A percentile compares a stretch with the other conserved stretches of the same genome.
Conservation (phyloP, 257 asterid genomes). For the Datura wrightii region DNA sequence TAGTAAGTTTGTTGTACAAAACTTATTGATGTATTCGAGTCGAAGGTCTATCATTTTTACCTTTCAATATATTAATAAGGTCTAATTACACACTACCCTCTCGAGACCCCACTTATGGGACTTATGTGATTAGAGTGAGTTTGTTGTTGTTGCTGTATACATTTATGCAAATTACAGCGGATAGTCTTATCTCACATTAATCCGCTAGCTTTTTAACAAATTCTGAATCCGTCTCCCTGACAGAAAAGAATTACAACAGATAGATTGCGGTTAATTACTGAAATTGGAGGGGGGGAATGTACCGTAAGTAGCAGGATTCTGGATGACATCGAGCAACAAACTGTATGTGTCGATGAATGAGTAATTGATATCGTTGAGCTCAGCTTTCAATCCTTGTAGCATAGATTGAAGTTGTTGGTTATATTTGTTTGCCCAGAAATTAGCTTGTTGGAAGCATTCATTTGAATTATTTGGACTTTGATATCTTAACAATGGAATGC, state of each 20-base stretch:
- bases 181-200: neutral
- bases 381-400: slow-evolving; percentile 54
- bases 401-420: slow-evolving; percentile 52
- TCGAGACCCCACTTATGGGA: no score
- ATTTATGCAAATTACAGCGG: neutral
- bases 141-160: no score
- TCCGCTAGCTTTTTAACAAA: no score
- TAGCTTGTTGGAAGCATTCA: slow-evolving; percentile 60
- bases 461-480: slow-evolving; percentile 36
- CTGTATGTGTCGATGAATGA: slow-evolving; percentile 57
- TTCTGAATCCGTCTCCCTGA: neutral
- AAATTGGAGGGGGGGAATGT: neutral
- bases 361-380: slow-evolving; percentile 56
- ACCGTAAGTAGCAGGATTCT: slow-evolving; percentile 66
- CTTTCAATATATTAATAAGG: no score
- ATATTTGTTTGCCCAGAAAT: slow-evolving; percentile 57
- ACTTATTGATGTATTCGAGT: no score
- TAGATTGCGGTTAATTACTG: no score
- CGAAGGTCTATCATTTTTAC: no score
- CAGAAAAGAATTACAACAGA: no score
- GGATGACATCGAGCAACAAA: slow-evolving; percentile 48
- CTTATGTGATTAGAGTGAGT: no score
- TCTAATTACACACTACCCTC: no score
- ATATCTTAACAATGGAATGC: slow-evolving; percentile 62
- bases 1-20: neutral